Evolutionary conservation across 2,329 filamentous ascomycete genomes (phyloP), one percentile per base, ranked within the genome.

Genomic region (Venturiaceae sp.): DNA sequence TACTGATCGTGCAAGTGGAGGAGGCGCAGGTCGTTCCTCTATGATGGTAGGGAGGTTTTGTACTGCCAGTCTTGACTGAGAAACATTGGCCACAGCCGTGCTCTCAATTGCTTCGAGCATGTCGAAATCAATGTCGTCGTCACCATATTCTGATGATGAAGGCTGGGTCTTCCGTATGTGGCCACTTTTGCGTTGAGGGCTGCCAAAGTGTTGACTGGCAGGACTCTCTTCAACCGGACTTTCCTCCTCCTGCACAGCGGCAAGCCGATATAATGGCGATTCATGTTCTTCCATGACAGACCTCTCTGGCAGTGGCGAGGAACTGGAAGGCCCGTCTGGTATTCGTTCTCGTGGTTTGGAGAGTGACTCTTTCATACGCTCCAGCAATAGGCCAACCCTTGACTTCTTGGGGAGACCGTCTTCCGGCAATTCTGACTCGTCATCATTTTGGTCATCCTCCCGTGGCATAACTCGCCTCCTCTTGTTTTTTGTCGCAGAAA

Each of bases 361-460:
- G 6, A 78, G 69, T 37, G 73, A 73, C 56, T 77, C 74, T 60
- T 74, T 73, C 64, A 79, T 74, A 55, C 71, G 70, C 62, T 78
- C 71, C 4, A 79, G 68, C 63, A 72, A 68, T 7, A 64, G 56
- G 28, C 66, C 62, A 14, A 66, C 58, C 62, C 55, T 68, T 63
- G 61, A 73, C 63, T 53, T 50, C 53, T 64, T 61, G 6, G 68
- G 66, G 16, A 26, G 30, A 3, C 13, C 44, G 9, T 30, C 14
- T 23, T 50, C 44, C 33, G 64, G 65, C 16, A 62, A 60, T n/a
- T 61, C 63, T 37, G 65, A 64, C 3, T 34, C 34, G 23, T 55
- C 57, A 21, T 47, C 30, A 30, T 26, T 19, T 62, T 2, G 66
- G 65, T 58, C 70, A 68, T 32, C 70, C 70, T 61, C 69, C 69